Evolutionary conservation across 2,329 filamentous ascomycete genomes (phyloP).

Genomic region (Aspergillus brunneoviolaceus): DNA sequence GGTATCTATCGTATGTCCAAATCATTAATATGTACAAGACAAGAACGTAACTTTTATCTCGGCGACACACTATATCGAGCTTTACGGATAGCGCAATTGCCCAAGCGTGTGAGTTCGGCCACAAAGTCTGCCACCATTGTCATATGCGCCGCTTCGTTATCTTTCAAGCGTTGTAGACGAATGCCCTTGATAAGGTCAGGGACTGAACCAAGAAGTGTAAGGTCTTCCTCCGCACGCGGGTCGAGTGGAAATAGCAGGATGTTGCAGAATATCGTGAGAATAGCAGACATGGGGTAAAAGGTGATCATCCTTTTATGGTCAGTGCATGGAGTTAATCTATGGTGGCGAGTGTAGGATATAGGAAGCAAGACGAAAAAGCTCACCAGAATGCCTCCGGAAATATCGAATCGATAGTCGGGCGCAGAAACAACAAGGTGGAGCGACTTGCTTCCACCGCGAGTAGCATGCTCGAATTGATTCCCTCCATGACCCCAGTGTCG

Average conservation of each 20-base stretch:
- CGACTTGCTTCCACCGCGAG: constrained; percentile 52
- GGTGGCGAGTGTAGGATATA: neutral
- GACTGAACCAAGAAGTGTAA: neutral
- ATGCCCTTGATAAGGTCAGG: neutral
- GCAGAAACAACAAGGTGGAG: constrained; percentile 48
- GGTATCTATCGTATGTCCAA: neutral
- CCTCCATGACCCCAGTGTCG: constrained; percentile 31
- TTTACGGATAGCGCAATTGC: neutral
- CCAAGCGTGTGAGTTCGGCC: constrained; percentile 2
- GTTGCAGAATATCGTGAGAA: constrained; percentile 52
- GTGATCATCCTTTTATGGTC: constrained; percentile 43
- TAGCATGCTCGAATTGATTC: constrained; percentile 48
- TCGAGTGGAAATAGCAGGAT: constrained; percentile 44
- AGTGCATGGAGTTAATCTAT: neutral
- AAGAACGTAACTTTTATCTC: neutral
- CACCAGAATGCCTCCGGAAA: constrained; percentile 1
- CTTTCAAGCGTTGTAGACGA: neutral
- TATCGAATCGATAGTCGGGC: neutral
- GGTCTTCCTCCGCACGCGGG: neutral
- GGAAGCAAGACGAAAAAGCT: neutral
- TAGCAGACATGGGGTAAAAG: constrained; percentile 53
- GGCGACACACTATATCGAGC: neutral
- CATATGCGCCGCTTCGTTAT: neutral
- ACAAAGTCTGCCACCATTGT: constrained; percentile 2
- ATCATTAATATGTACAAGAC: neutral